Evolutionary conservation across 352 stramenopile species (phyloP).

Genomic region (Phytophthora capsici): DNA sequence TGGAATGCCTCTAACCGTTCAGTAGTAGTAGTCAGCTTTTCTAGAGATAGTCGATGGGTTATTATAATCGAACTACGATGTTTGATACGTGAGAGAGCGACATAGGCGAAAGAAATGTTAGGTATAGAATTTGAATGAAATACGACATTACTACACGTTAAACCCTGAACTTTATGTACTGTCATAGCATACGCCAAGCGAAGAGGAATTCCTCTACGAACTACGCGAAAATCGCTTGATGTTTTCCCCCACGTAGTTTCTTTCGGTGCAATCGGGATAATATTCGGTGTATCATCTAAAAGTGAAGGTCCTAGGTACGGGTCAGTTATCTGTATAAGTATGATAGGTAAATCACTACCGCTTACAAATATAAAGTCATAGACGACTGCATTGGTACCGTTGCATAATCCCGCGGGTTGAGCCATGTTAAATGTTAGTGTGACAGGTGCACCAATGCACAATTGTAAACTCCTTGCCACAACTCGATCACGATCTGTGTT

Average conservation of each 20-base stretch:
- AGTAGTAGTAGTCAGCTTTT: neutral
- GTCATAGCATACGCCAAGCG: slow-evolving; percentile 9
- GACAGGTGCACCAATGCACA: neutral
- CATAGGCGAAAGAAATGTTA: neutral
- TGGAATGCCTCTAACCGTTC: neutral
- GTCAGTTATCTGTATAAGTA: neutral
- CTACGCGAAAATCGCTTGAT: neutral
- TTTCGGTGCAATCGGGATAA: neutral
- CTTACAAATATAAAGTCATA: slow-evolving; percentile 4
- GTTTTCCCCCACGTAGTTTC: neutral
- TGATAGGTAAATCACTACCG: neutral
- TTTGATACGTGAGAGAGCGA: neutral
- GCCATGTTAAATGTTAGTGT: neutral
- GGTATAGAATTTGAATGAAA: slow-evolving; percentile 9
- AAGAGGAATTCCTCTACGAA: slow-evolving; percentile 3
- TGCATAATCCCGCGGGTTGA: too few species aligned
- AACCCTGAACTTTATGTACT: slow-evolving; percentile 10
- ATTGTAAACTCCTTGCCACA: neutral
- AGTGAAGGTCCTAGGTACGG: neutral
- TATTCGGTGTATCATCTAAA: neutral
- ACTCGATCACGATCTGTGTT: neutral
- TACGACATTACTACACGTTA: neutral
- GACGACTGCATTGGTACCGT: too few species aligned
- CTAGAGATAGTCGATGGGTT: neutral
- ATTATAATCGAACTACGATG: neutral